Evolutionary conservation across 1,284 basidiomycete species (phyloP).

Genomic region (Bjerkandera adusta): DNA sequence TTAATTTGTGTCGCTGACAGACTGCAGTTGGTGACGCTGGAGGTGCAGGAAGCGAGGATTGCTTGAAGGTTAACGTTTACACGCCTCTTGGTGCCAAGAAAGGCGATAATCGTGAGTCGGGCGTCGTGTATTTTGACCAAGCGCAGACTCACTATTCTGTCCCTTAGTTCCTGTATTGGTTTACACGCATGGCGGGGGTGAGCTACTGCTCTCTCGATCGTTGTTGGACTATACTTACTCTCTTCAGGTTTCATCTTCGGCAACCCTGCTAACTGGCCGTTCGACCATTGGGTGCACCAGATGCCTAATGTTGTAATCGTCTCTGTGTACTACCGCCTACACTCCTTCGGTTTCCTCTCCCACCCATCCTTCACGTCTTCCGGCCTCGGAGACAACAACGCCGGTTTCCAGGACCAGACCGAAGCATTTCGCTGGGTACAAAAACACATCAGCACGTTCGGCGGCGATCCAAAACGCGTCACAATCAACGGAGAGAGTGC

Average conservation of each 20-base stretch:
- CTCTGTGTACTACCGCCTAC: slow-evolving; percentile 43
- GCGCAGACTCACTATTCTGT: no score
- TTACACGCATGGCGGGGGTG: slow-evolving; percentile 67
- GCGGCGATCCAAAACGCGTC: slow-evolving; percentile 53
- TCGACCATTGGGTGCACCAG: slow-evolving; percentile 39
- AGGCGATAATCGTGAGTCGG: slow-evolving; percentile 29
- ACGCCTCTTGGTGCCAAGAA: slow-evolving; percentile 31
- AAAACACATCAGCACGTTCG: slow-evolving; percentile 57
- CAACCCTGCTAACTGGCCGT: slow-evolving; percentile 49
- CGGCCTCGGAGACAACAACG: slow-evolving; percentile 51
- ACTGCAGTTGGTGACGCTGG: slow-evolving; percentile 47
- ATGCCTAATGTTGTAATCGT: slow-evolving; percentile 40
- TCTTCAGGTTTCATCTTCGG: slow-evolving; percentile 52
- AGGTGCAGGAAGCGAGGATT: slow-evolving; percentile 59
- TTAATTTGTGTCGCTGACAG: slow-evolving; percentile 1
- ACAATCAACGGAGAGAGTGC: slow-evolving; percentile 68
- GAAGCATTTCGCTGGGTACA: slow-evolving; percentile 64
- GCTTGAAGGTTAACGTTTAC: slow-evolving; percentile 43
- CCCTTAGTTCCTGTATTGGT: slow-evolving; percentile 57
- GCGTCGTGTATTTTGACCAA: not conserved
- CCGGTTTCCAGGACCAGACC: slow-evolving; percentile 60
- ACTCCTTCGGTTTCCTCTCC: slow-evolving; percentile 42
- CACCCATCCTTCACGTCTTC: slow-evolving; percentile 39
- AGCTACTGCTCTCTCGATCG: slow-evolving; percentile 6
- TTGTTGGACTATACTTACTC: no score